phyloP scores from a whole-genome alignment of 345 rosid species.

The Populus deltoides region DNA sequence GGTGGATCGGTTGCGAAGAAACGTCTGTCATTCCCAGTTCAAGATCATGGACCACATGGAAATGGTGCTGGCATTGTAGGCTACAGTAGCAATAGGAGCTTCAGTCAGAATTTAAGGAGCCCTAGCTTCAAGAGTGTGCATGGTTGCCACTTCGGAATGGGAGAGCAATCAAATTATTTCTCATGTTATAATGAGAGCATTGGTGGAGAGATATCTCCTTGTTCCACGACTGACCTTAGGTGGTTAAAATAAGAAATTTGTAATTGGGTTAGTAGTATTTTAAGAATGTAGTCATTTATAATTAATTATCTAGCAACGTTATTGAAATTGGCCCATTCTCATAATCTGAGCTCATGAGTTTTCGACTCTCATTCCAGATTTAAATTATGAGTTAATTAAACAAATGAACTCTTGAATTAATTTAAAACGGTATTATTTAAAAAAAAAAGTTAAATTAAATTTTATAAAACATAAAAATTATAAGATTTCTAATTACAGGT shows the following conservation, averaged over 20 bases:
- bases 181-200: conserved; percentile 44
- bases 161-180: conserved; percentile 43
- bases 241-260: conserved; percentile 47
- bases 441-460: too few species aligned
- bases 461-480: too few species aligned
- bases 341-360: too few species aligned
- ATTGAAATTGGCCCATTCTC: too few species aligned
- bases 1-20: conserved; percentile 51
- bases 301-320: neutral
- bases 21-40: conserved; percentile 58
- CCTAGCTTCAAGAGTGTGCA: conserved; percentile 71
- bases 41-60: conserved; percentile 25
- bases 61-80: neutral
- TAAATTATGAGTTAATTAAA: too few species aligned
- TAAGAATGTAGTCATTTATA: neutral
- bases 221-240: conserved; percentile 58
- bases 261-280: neutral
- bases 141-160: conserved; percentile 44
- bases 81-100: conserved; percentile 3
- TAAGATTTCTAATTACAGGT: too few species aligned
- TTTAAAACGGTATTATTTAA: too few species aligned
- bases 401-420: too few species aligned
- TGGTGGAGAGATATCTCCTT: conserved; percentile 66
- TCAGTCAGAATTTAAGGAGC: conserved; percentile 52
- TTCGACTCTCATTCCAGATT: too few species aligned